phyloP scores from a whole-genome alignment of 768 basidiomycete genomes.

The Xanthoconium purpureum region DNA sequence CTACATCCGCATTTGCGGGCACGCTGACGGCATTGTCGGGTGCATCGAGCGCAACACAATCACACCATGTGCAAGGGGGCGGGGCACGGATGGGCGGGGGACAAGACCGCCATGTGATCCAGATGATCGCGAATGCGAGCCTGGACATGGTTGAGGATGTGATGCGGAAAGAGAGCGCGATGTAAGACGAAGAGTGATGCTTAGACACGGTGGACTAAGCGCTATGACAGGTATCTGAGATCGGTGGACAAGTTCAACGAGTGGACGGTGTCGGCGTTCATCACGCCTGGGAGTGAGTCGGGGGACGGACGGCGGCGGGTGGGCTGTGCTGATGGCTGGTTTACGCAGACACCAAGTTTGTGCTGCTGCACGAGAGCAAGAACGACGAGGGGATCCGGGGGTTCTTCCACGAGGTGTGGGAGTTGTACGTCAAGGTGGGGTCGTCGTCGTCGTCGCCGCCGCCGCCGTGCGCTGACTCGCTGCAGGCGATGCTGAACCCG shows the following conservation, averaged over 20 bases:
- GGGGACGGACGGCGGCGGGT: background rate
- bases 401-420: conserved; percentile 97
- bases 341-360: conserved; percentile 83
- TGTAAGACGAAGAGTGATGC: conserved; percentile 49
- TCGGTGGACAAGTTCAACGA: conserved; percentile 97
- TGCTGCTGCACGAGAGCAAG: conserved; percentile 90
- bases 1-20: conserved; percentile 87
- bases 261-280: conserved; percentile 95
- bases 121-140: conserved; percentile 98
- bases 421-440: conserved; percentile 90
- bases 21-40: conserved; percentile 85
- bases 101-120: conserved; percentile 90
- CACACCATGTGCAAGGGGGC: conserved; percentile 58
- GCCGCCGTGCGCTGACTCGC: background rate
- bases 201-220: conserved; percentile 10
- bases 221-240: conserved; percentile 78
- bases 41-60: conserved; percentile 70
- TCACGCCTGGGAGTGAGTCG: conserved; percentile 88
- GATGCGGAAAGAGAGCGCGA: conserved; percentile 75
- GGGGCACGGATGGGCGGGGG: conserved; percentile 71
- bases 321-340: background rate
- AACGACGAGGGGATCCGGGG: conserved; percentile 94
- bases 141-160: conserved; percentile 94
- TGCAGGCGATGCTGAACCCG: conserved; percentile 86
- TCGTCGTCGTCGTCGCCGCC: background rate